Conservation (phyloP, 2,329 filamentous ascomycete genomes). For the Microsporum audouinii region DNA sequence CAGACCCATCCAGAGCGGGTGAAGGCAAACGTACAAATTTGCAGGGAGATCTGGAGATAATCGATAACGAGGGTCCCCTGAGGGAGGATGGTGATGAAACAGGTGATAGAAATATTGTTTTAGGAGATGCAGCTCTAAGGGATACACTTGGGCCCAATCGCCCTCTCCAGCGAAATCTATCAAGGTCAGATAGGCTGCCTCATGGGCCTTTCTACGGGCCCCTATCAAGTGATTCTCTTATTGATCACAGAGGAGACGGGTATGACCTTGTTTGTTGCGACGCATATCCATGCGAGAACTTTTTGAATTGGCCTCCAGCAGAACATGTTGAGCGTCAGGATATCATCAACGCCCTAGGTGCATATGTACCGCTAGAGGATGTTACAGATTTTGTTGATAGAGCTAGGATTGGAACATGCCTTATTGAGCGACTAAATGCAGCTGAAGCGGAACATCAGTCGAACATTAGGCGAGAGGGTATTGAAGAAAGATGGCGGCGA, state of each 20-base stretch:
- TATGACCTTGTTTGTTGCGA: neutral
- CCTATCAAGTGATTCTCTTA: constrained; percentile 5
- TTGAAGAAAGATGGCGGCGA: constrained; percentile 63
- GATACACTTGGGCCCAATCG: constrained; percentile 26
- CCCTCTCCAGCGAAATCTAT: neutral
- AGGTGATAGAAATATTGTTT: constrained; percentile 49
- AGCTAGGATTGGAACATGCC: constrained; percentile 29
- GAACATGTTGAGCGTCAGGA: constrained; percentile 32
- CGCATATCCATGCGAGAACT: constrained; percentile 20
- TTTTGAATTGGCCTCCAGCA: constrained; percentile 30
- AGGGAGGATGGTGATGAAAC: constrained; percentile 51
- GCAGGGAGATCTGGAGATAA: constrained; percentile 54
- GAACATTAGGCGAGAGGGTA: constrained; percentile 29
- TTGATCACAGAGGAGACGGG: constrained; percentile 3
- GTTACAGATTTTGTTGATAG: constrained; percentile 34
- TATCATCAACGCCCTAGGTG: constrained; percentile 33
- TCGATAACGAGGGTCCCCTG: constrained; percentile 49
- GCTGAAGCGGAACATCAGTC: constrained; percentile 28
- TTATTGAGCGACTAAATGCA: constrained; percentile 26
- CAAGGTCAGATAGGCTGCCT: constrained; percentile 9
- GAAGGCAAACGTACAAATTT: constrained; percentile 55
- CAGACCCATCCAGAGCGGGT: constrained; percentile 48
- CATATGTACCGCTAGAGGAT: constrained; percentile 31
- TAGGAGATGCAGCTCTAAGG: constrained; percentile 39
- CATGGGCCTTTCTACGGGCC: neutral